These are phyloP conservation scores for Furcasterigmium sp. DNA, from an alignment of 2,329 filamentous ascomycete species.

Conservation along the genomic window DNA sequence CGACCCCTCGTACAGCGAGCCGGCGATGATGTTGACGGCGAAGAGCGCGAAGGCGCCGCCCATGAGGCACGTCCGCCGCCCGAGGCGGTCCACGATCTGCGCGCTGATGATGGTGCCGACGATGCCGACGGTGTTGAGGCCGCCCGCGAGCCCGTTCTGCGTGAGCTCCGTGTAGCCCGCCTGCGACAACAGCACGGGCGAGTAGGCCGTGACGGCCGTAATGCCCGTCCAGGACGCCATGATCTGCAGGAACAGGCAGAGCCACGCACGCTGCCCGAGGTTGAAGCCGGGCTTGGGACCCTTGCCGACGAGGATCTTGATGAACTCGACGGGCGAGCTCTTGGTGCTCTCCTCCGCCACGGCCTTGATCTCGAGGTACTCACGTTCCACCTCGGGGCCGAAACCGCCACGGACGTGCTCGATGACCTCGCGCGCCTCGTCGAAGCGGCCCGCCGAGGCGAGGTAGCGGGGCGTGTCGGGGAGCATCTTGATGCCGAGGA, in stretches of 20 bases:
- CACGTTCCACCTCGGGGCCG: slow-evolving; percentile 37
- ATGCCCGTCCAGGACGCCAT: slow-evolving; percentile 68
- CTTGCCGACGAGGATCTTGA: slow-evolving; percentile 32
- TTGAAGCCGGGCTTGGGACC: slow-evolving; percentile 39
- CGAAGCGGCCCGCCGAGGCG: slow-evolving; percentile 58
- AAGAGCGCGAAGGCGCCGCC: slow-evolving; percentile 30
- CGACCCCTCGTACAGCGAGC: slow-evolving; percentile 35
- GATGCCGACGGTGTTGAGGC: slow-evolving; percentile 46
- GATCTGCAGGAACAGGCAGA: slow-evolving; percentile 68
- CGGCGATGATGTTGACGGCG: slow-evolving; percentile 34
- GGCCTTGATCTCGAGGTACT: slow-evolving; percentile 52
- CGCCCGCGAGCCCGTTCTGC: slow-evolving; percentile 41
- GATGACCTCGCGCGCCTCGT: slow-evolving; percentile 64
- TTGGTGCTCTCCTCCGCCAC: slow-evolving; percentile 30
- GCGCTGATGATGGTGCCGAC: slow-evolving; percentile 44
- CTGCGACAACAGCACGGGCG: slow-evolving; percentile 22
- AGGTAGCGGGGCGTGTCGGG: slow-evolving; percentile 67
- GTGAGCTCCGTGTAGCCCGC: slow-evolving; percentile 31
- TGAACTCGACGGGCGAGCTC: slow-evolving; percentile 26
- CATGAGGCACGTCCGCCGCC: slow-evolving; percentile 34
- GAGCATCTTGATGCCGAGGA: slow-evolving; percentile 57
- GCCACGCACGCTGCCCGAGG: slow-evolving; percentile 65
- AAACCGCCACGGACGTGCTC: slow-evolving; percentile 56
- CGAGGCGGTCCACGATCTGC: slow-evolving; percentile 43
- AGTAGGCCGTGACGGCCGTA: slow-evolving; percentile 60